Evolutionary conservation across 305 asterid species (phyloP), one percentile per base, ranked within the genome.

Genomic region (Fraxinus greggii): DNA sequence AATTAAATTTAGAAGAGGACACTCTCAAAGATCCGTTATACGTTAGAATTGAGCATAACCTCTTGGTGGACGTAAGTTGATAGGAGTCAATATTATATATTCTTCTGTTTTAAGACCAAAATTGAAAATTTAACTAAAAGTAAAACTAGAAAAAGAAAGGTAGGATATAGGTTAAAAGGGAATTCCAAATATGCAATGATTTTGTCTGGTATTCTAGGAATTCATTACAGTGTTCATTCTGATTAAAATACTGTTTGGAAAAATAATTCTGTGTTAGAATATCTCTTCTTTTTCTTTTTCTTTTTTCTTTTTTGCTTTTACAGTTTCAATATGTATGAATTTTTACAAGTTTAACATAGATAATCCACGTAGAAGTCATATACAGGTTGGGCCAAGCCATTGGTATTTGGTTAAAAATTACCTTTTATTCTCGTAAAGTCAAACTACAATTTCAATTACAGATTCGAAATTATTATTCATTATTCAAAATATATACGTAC

Each of bases 131-230:
- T n/a, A n/a, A n/a, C n/a, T 45, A 48, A 48, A 48, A 40, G 15
- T 48, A 15, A 45, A 48, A 48, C 21, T 48, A 13, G 59, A 48
- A 48, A 48, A 51, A 17, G 23, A 51, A 17, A 51, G 23, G 23
- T 17, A 7, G 9, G 40, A 56, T 72, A 56, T 32, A 15, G n/a
- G 33, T 78, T 15, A 65, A 79, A 24, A 79, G 40, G 17, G 82
- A 61, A 24, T 63, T 79, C 48, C 67, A 26, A 63, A 21, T 5
- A 17, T 79, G 42, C n/a, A 79, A 79, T 79, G 45, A 65, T 36
- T 79, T 36, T 79, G 82, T 77, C 80, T 28, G 72, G 7, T 28
- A 24, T 24, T 76, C 70, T 36, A 76, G 61, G 74, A 63, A 26
- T 15, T 76, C 80, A 75, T 42, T 36, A 45, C 77, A 6, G 15